Percentiles rank a stretch among this genome's conserved stretches.
Conservation (phyloP, 495 filamentous ascomycete species). For the Aspergillus egyptiacus region DNA sequence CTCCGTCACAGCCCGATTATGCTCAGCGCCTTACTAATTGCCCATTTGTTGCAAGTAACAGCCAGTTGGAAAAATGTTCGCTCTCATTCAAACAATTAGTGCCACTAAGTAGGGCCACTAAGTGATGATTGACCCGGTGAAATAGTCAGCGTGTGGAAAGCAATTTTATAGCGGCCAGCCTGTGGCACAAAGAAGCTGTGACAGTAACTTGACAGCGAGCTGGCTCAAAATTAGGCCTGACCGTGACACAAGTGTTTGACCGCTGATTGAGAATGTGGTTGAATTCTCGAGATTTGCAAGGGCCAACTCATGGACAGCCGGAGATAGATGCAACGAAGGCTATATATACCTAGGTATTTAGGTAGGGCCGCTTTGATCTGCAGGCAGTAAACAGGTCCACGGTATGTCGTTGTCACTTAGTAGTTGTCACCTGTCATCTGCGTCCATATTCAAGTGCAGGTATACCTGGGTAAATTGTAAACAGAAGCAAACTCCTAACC, state of each 20-base stretch:
- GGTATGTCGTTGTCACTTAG: too few relatives aligned
- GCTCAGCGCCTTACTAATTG: too few relatives aligned
- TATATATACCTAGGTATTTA: too few relatives aligned
- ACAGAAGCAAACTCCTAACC: too few relatives aligned
- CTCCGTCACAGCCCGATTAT: too few relatives aligned
- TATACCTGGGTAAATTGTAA: neutral
- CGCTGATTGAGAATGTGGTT: neutral
- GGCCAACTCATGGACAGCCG: neutral
- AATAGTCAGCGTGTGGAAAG: neutral
- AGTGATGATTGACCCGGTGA: neutral
- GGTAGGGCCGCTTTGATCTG: neutral
- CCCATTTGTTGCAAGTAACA: too few relatives aligned
- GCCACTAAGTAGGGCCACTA: too few relatives aligned
- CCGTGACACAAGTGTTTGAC: neutral
- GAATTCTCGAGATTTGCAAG: neutral
- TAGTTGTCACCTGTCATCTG: too few relatives aligned
- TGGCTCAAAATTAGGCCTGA: slow-evolving; percentile 1
- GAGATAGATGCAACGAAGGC: neutral
- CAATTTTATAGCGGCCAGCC: neutral
- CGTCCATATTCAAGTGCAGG: too few relatives aligned
- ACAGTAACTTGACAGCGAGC: neutral
- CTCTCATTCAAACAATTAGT: too few relatives aligned
- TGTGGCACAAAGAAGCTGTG: neutral
- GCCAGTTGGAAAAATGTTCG: too few relatives aligned
- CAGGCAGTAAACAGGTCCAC: slow-evolving; percentile 4